These are phyloP conservation scores for Populus davidiana DNA, from an alignment of 345 rosid species.

Conservation along the genomic window DNA sequence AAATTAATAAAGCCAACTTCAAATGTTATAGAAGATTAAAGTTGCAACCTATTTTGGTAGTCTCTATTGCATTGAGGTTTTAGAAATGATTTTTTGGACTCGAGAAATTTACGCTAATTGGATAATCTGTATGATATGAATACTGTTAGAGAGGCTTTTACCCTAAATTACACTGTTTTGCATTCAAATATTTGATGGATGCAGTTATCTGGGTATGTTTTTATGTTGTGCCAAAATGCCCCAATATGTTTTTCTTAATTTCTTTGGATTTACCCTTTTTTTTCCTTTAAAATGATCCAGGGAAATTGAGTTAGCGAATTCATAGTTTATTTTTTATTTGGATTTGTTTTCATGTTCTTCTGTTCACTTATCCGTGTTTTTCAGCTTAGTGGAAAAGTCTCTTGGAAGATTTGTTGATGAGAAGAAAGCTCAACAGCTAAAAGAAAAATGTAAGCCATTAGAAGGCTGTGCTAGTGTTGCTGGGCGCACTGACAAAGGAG, in stretches of 20 bases:
- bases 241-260: too few species aligned
- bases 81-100: too few species aligned
- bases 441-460: slow-evolving; percentile 65
- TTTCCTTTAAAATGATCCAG: not conserved
- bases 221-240: too few species aligned
- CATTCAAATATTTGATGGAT: too few species aligned
- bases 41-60: too few species aligned
- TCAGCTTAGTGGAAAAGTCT: slow-evolving; percentile 70
- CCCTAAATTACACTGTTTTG: not conserved
- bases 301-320: not conserved
- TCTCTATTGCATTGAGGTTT: too few species aligned
- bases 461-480: slow-evolving; percentile 86
- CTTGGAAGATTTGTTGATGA: slow-evolving; percentile 89
- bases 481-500: slow-evolving; percentile 98
- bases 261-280: not conserved
- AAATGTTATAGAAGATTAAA: too few species aligned
- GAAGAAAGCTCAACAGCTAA: slow-evolving; percentile 72
- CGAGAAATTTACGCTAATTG: too few species aligned
- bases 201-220: too few species aligned
- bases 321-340: not conserved
- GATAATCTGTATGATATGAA: not conserved
- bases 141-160: not conserved
- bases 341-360: not conserved
- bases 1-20: too few species aligned
- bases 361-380: not conserved